Evolutionary conservation across 2,329 filamentous ascomycete species (phyloP).

Genomic region (Colletotrichum liaoningense): DNA sequence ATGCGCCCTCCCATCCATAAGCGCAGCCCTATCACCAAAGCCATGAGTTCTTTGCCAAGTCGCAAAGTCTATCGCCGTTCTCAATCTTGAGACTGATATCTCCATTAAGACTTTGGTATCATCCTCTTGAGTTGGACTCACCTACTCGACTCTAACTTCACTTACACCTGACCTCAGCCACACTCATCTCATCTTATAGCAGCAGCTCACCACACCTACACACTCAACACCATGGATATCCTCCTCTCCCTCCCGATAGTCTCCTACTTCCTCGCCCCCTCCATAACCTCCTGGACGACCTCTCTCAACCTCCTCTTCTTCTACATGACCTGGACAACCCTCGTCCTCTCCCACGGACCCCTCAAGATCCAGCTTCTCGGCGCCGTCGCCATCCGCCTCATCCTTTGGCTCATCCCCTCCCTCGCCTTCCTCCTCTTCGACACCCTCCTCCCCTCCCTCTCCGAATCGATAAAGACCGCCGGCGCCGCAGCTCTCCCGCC

Average conservation of each 20-base stretch:
- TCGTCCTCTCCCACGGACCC: slow-evolving; percentile 81
- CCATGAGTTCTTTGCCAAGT: background rate
- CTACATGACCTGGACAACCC: slow-evolving; percentile 88
- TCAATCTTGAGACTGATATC: background rate
- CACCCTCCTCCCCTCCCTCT: slow-evolving; percentile 73
- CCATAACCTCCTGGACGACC: slow-evolving; percentile 77
- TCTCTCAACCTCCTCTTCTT: slow-evolving; percentile 90
- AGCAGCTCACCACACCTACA: background rate
- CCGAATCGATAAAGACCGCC: slow-evolving; percentile 76
- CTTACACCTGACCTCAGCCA: background rate
- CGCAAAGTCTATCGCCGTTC: too few relatives aligned
- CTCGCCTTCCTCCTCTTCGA: slow-evolving; percentile 81
- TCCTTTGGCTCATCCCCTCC: slow-evolving; percentile 81
- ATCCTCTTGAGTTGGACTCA: background rate
- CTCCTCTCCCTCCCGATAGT: slow-evolving; percentile 79
- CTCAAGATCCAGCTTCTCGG: slow-evolving; percentile 81
- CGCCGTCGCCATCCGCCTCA: slow-evolving; percentile 72
- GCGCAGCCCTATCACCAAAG: background rate
- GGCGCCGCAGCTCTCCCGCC: slow-evolving; percentile 63
- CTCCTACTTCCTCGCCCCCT: slow-evolving; percentile 73
- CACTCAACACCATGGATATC: slow-evolving; percentile 63
- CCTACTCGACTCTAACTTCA: background rate
- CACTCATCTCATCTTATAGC: background rate
- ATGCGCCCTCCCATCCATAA: background rate
- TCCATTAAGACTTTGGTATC: background rate